Base-by-base conservation (phyloP, 2,329 filamentous ascomycete species). In the Penicillium glabrum region DNA sequence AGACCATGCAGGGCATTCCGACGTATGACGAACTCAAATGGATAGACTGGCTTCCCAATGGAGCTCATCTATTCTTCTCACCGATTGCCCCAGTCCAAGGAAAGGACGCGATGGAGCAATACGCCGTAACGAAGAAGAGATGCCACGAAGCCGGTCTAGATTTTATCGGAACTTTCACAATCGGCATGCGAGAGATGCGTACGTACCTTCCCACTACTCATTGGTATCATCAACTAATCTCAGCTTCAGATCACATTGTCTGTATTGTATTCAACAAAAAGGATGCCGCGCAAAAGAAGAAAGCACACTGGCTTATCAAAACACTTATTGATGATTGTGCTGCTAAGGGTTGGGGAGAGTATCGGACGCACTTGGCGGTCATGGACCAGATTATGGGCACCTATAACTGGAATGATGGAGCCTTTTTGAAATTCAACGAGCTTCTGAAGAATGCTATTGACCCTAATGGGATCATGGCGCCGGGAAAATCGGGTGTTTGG, bases 11-110 rank as follows among this genome's bases (percentile, higher is more conserved):
- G 50, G 65, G 67, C 2, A 65, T 67, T n/a, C 67, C 67, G 2
- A 59, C 50, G 8, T 63, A 70, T 8, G 67, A 67, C 4, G 76
- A 77, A 57, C 67, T 79, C 11, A 69, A 70, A 53, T 80, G 77
- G 77, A 69, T 80, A 5, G 78, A 82, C 65, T 84, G 81, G 81
- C 66, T 79, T 8, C 80, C 80, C 3, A 83, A 83, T 62, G 81
- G 79, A 5, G 75, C 76, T 0, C 81, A 83, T 61, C 61, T 83
- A 5, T 80, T 80, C 71, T 84, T 84, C 70, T 78, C 75, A 5
- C 82, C 82, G 1, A 83, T 84, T 57, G 74, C 77, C 7, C 79
- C 78, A 29, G 79, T 82, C 1, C 72, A 74, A 1, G 81, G 79
- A 3, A 69, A 73, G 11, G 80, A 83, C 56, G 81, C 79, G 1